phyloP scores from a whole-genome alignment of 2,329 filamentous ascomycete genomes.

The Epichloe glyceriae region DNA sequence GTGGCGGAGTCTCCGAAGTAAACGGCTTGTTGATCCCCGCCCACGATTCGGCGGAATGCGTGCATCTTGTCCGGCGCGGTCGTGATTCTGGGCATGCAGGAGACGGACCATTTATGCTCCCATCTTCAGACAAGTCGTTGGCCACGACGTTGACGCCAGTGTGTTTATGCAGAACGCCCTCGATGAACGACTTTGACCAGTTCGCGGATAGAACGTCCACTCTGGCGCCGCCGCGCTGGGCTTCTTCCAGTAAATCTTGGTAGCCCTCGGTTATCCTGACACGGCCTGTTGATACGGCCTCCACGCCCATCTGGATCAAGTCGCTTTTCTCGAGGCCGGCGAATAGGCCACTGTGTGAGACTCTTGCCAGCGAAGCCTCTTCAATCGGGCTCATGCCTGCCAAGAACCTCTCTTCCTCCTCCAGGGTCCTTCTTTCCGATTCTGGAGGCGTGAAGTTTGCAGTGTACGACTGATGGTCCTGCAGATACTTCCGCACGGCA shows the following conservation, averaged over 20 bases:
- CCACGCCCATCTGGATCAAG: slow-evolving; percentile 25
- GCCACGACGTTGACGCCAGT: slow-evolving; percentile 24
- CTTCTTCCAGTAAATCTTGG: slow-evolving; percentile 16
- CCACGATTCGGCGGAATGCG: slow-evolving; percentile 22
- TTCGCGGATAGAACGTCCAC: slow-evolving; percentile 38
- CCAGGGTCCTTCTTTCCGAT: slow-evolving; percentile 19
- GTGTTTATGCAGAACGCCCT: slow-evolving; percentile 26
- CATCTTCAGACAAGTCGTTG: slow-evolving; percentile 28
- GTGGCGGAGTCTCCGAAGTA: slow-evolving; percentile 48
- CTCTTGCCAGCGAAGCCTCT: slow-evolving; percentile 29
- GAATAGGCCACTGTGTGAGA: slow-evolving; percentile 33
- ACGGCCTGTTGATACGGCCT: slow-evolving; percentile 19
- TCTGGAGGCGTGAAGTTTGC: slow-evolving; percentile 20
- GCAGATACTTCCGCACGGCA: slow-evolving; percentile 32
- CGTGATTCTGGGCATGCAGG: slow-evolving; percentile 14
- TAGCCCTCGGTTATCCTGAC: slow-evolving; percentile 30
- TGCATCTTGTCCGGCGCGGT: slow-evolving; percentile 34
- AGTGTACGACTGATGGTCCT: slow-evolving; percentile 27
- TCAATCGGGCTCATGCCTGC: slow-evolving; percentile 31
- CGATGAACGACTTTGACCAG: slow-evolving; percentile 36
- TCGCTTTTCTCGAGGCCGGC: slow-evolving; percentile 19
- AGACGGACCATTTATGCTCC: slow-evolving; percentile 28
- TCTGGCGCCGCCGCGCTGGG: slow-evolving; percentile 19
- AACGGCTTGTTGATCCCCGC: slow-evolving; percentile 17
- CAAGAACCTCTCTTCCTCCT: slow-evolving; percentile 30